Base-by-base conservation (phyloP, 306 rosid species). In the Albizia julibrissin region DNA sequence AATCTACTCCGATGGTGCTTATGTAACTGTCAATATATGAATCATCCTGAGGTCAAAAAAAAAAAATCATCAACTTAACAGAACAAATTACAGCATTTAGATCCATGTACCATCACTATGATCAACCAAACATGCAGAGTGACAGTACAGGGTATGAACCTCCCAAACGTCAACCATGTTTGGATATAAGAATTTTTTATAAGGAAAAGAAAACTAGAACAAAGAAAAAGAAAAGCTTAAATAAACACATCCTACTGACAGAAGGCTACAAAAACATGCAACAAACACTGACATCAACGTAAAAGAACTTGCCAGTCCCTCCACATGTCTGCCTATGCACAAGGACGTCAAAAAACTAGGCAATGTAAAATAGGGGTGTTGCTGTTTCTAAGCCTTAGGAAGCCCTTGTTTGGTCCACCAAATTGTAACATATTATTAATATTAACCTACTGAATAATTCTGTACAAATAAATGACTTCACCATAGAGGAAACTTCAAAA, bases 1-100 rank as follows among this genome's bases (percentile, higher is more conserved):
- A 95, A 87, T 95, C 99, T 84, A 95, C 99, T 71, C 99, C 99
- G 10, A 95, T 95, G 75, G 99, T 95, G 93, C 99, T 95, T 81
- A 95, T 95, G 87, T 95, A 95, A 93, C 99, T 95, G 44, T 95
- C 99, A 80, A 95, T 84, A 88, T 95, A 95, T 12, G 99, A 95
- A 88, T 95, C 98, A 85, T 95, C 99, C 99, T 95, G 86, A 58
- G 84, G 72, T 22, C 76, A 14, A 81, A 58, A 37, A 81, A 8
- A 46, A 34, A 47, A 34, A 50, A 49, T 29, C 75, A 73, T 15
- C n/a, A 83, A 58, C 80, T 18, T 62, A 79, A 58, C 54, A 37
- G 8, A 1, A 22, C 34, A 42, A 27, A 86, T 46, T 70, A 79
- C 40, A n/a, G 74, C 70, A 77, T 50, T 62, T 50, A 76, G 62